phyloP scores from a whole-genome alignment of 495 filamentous ascomycete genomes.

The Podospora anserina region DNA sequence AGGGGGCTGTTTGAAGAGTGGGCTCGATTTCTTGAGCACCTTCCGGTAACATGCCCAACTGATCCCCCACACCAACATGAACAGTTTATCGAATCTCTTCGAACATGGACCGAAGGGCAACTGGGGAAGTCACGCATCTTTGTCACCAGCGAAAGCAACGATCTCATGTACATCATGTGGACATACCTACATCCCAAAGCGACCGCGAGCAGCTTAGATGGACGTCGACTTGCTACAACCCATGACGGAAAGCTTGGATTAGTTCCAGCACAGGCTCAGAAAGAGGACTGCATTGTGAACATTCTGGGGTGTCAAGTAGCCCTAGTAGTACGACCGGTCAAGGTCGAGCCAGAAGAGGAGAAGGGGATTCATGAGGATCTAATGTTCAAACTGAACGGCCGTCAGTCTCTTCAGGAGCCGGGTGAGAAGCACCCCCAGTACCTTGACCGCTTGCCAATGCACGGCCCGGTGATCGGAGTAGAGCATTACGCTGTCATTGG shows the following conservation, averaged over 20 bases:
- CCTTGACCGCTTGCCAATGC: background rate
- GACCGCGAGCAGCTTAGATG: background rate
- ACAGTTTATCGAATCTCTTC: background rate
- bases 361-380: background rate
- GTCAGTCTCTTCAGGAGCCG: background rate
- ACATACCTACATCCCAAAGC: slow-evolving; percentile 1
- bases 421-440: background rate
- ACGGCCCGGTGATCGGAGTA: background rate
- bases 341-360: background rate
- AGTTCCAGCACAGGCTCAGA: background rate
- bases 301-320: background rate
- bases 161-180: background rate
- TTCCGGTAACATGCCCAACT: background rate
- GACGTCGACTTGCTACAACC: background rate
- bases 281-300: background rate
- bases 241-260: background rate
- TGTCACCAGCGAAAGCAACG: background rate
- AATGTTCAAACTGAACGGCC: background rate
- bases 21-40: background rate
- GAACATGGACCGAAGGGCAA: background rate
- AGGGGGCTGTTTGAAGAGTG: background rate
- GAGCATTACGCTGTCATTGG: background rate
- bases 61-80: background rate
- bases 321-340: background rate
- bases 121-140: background rate